phyloP scores from a whole-genome alignment of 306 rosid genomes.

The Quillaja saponaria region DNA sequence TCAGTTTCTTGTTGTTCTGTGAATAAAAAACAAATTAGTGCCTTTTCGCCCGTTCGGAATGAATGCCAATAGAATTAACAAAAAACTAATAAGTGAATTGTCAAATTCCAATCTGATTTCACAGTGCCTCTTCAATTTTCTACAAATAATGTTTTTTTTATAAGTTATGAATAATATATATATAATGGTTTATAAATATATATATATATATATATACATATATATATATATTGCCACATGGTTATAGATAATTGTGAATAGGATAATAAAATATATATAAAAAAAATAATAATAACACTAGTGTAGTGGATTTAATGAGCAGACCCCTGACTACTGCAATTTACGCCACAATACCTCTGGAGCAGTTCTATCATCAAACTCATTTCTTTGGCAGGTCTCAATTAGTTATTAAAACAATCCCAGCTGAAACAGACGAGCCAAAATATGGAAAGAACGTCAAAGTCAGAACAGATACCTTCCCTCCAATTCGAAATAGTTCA shows the following conservation, averaged over 20 bases:
- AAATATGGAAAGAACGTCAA: constrained; percentile 34
- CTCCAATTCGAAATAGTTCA: constrained; percentile 97
- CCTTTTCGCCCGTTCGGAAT: too few species aligned
- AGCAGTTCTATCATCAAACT: constrained; percentile 42
- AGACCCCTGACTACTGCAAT: constrained; percentile 38
- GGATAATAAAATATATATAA: not conserved
- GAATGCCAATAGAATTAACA: too few species aligned
- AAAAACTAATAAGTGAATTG: too few species aligned
- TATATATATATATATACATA: too few species aligned
- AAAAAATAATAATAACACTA: not conserved
- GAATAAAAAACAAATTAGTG: too few species aligned
- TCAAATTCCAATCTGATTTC: too few species aligned
- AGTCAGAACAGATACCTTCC: constrained; percentile 76
- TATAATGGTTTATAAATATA: too few species aligned
- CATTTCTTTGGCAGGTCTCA: constrained; percentile 44
- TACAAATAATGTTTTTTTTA: too few species aligned
- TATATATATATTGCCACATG: too few species aligned
- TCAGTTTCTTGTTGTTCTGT: too few species aligned
- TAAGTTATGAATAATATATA: too few species aligned
- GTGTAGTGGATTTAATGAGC: constrained; percentile 28
- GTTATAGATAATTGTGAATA: not conserved
- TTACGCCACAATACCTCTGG: constrained; percentile 37
- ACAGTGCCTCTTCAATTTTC: too few species aligned
- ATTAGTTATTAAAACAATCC: constrained; percentile 47
- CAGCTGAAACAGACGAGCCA: constrained; percentile 39